Evolutionary conservation across 1,284 basidiomycete species (phyloP).

Genomic region (Thelephora terrestris): DNA sequence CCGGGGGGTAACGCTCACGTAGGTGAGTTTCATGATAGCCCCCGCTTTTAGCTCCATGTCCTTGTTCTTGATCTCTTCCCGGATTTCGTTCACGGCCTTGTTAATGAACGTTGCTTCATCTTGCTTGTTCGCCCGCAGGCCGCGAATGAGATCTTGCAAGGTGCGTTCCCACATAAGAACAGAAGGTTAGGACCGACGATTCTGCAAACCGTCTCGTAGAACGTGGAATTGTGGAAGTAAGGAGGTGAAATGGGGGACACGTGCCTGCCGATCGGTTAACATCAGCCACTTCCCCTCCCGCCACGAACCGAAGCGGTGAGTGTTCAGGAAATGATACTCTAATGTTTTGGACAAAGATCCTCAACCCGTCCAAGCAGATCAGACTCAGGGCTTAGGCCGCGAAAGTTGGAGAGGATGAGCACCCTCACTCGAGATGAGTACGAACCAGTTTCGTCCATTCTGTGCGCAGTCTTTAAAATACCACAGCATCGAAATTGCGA

Average conservation of each 20-base stretch:
- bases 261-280: too few relatives aligned
- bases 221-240: too few relatives aligned
- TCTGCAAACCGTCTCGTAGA: too few relatives aligned
- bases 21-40: conserved; percentile 93
- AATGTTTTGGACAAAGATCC: too few relatives aligned
- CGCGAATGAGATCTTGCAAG: conserved; percentile 85
- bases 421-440: conserved; percentile 18
- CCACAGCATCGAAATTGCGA: conserved; percentile 68
- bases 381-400: too few relatives aligned
- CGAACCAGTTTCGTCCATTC: not conserved
- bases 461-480: not conserved
- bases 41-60: conserved; percentile 97
- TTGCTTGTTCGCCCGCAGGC: conserved; percentile 77
- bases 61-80: conserved; percentile 82
- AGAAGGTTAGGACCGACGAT: not conserved
- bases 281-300: too few relatives aligned
- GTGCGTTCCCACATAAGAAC: conserved; percentile 83
- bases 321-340: too few relatives aligned
- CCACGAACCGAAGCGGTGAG: too few relatives aligned
- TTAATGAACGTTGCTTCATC: conserved; percentile 78
- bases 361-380: too few relatives aligned
- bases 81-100: conserved; percentile 79
- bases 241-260: too few relatives aligned
- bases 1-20: conserved; percentile 50
- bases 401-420: conserved; percentile 12